These are phyloP conservation scores for Boletus subparvulus DNA, from an alignment of 768 basidiomycete species.

Conservation along the genomic window DNA sequence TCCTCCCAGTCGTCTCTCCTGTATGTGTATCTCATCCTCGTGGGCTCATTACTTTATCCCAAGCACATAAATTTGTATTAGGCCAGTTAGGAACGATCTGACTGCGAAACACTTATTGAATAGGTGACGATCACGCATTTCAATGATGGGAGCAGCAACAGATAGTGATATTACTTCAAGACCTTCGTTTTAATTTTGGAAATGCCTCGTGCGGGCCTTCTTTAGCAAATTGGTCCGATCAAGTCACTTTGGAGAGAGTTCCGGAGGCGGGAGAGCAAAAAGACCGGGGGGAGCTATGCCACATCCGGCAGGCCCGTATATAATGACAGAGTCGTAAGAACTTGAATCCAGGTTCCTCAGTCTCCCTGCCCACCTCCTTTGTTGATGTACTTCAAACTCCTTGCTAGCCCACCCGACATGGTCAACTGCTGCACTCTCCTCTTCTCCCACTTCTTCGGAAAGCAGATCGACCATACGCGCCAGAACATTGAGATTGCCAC, in stretches of 20 bases:
- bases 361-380: constrained; percentile 8
- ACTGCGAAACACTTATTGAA: constrained; percentile 25
- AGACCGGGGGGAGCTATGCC: constrained; percentile 19
- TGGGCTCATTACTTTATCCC: constrained; percentile 21
- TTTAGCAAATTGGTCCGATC: constrained; percentile 14
- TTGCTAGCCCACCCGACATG: constrained; percentile 26
- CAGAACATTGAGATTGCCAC: constrained; percentile 21
- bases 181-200: constrained; percentile 25
- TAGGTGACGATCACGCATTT: constrained; percentile 34
- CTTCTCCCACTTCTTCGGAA: constrained; percentile 24
- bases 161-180: constrained; percentile 36
- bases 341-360: constrained; percentile 8
- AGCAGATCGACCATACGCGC: constrained; percentile 19
- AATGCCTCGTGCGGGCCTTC: constrained; percentile 27
- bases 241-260: constrained; percentile 20
- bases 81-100: constrained; percentile 29
- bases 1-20: constrained; percentile 17
- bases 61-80: constrained; percentile 21
- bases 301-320: constrained; percentile 22
- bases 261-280: constrained; percentile 10
- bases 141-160: constrained; percentile 26
- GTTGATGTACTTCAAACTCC: constrained; percentile 26
- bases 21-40: constrained; percentile 35
- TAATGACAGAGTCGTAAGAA: constrained; percentile 14
- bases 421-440: constrained; percentile 22